Conservation (phyloP, 768 basidiomycete species). For the Amanita rubescens region DNA sequence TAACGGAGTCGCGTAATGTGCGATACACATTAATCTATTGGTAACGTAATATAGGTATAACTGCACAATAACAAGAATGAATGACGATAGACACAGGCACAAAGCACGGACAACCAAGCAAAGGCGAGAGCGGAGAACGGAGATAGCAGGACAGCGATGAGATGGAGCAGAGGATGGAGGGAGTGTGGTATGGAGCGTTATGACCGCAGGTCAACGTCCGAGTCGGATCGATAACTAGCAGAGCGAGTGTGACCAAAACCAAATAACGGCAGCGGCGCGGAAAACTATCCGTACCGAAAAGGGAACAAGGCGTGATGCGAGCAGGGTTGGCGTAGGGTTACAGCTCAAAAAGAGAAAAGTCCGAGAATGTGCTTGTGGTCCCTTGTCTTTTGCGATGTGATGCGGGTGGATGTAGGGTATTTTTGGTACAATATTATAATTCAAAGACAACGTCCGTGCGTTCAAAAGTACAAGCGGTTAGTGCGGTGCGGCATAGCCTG, state of each 20-base stretch:
- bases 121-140: neutral
- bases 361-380: conserved; percentile 8
- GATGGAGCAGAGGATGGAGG: conserved; percentile 1
- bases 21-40: conserved; percentile 5
- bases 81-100: conserved; percentile 5
- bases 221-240: neutral
- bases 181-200: conserved; percentile 1
- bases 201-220: conserved; percentile 1
- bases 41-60: conserved; percentile 4
- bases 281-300: conserved; percentile 1
- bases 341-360: conserved; percentile 3
- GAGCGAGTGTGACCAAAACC: neutral
- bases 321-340: conserved; percentile 7
- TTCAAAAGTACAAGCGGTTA: conserved; percentile 12
- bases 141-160: neutral
- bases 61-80: conserved; percentile 7
- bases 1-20: neutral
- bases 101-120: conserved; percentile 7
- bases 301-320: neutral
- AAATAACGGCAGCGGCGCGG: conserved; percentile 2
- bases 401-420: conserved; percentile 1
- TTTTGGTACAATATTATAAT: conserved; percentile 9
- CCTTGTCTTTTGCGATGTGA: conserved; percentile 7
- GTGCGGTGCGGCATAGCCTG: conserved; percentile 41
- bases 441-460: conserved; percentile 3